Percentiles rank a stretch among this genome's conserved stretches.
phyloP scores from a whole-genome alignment of 1,284 basidiomycete species.

The Taiwanofungus camphoratus region DNA sequence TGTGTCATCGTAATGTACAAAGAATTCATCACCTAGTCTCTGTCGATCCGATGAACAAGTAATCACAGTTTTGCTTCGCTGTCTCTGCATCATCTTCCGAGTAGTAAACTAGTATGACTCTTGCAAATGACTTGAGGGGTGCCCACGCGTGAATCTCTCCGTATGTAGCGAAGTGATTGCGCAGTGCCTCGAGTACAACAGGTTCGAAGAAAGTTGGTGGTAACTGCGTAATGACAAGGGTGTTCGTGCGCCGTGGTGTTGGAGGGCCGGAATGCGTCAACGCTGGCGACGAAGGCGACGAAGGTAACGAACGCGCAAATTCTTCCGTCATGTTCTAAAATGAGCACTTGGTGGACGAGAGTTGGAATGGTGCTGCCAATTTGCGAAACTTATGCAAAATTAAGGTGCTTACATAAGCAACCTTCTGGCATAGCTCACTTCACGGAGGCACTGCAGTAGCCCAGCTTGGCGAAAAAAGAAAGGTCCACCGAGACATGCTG shows the following conservation, averaged over 20 bases:
- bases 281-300: constrained; percentile 19
- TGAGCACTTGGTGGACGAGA: background rate
- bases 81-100: constrained; percentile 57
- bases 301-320: constrained; percentile 11
- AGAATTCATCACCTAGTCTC: constrained; percentile 40
- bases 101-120: constrained; percentile 78
- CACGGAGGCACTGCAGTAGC: too few relatives aligned
- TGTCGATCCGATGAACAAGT: constrained; percentile 48
- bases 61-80: constrained; percentile 59
- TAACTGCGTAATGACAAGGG: constrained; percentile 30
- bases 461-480: too few relatives aligned
- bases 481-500: too few relatives aligned
- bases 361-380: background rate
- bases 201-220: constrained; percentile 56
- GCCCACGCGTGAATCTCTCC: constrained; percentile 85
- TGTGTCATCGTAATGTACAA: constrained; percentile 7
- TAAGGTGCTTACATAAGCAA: constrained; percentile 13
- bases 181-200: constrained; percentile 59
- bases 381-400: constrained; percentile 12
- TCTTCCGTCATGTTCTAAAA: background rate
- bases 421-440: too few relatives aligned
- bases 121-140: constrained; percentile 72
- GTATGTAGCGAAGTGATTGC: constrained; percentile 63
- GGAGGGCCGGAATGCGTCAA: constrained; percentile 17
- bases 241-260: constrained; percentile 29